phyloP scores from a whole-genome alignment of 768 basidiomycete species.

The Tulasnella calospora region DNA sequence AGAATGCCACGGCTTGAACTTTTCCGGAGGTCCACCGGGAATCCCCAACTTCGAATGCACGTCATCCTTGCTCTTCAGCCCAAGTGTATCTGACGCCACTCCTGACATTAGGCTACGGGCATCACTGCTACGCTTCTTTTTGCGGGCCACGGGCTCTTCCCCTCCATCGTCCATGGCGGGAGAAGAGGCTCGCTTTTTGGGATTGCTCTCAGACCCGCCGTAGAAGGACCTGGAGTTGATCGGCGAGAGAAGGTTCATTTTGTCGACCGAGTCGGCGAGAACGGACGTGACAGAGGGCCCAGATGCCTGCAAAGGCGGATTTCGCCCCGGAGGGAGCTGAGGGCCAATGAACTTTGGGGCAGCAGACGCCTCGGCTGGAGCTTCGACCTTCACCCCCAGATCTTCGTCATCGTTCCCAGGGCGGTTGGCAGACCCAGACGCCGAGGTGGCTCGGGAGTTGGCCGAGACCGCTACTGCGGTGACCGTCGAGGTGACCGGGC shows the following conservation, averaged over 20 bases:
- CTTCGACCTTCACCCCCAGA: slow-evolving; percentile 13
- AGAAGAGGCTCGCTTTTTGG: neutral
- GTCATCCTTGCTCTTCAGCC: neutral
- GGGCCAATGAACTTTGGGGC: slow-evolving; percentile 5
- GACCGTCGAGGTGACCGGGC: neutral
- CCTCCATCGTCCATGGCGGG: neutral
- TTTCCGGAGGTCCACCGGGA: neutral
- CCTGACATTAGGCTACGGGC: neutral
- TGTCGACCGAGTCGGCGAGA: slow-evolving; percentile 13
- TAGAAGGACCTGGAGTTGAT: slow-evolving; percentile 11
- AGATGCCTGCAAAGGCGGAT: neutral
- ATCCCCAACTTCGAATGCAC: neutral
- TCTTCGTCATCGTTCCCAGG: slow-evolving; percentile 18
- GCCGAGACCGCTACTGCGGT: neutral
- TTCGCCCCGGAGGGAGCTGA: slow-evolving; percentile 5
- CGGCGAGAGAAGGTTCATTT: slow-evolving; percentile 7
- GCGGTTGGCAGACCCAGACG: neutral
- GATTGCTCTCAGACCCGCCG: neutral
- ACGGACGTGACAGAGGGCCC: neutral
- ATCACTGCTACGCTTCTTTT: neutral
- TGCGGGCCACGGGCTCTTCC: neutral
- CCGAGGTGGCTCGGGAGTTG: neutral
- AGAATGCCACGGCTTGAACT: neutral
- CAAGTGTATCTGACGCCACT: neutral
- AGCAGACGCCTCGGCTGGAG: neutral